Base-by-base conservation (phyloP, 768 basidiomycete species). In the Hysterangium stoloniferum region DNA sequence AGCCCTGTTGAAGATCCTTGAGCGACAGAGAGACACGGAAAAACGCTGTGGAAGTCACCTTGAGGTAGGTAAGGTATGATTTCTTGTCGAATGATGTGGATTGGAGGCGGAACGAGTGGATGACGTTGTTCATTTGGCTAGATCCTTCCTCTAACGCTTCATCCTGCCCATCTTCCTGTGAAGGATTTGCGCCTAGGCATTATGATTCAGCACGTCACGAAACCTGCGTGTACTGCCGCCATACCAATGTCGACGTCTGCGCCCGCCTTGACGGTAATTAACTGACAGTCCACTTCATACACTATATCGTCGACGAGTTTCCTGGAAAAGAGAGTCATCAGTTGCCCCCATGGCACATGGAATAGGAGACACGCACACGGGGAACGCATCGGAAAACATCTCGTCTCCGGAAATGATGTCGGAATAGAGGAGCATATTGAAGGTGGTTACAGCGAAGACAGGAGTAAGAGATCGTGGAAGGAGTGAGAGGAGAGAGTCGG, bases 381-480 rank as follows among this genome's bases (percentile, higher is more conserved):
- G 82, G 75, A 84, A 97, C 57, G 92, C 92, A 72, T 95, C 92
- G 24, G 91, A 92, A 77, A 88, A 80, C 77, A 97, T 86, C 74
- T 97, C 94, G 62, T 95, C 91, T 38, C 67, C 79, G 44, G 80
- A 66, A 52, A 96, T n/a, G 53, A 86, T 64, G 66, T 92, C 89
- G 24, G 54, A 34, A 71, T 80, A 92, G 60, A 92, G 68, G 67
- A 89, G 65, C 90, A 92, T 89, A 53, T 54, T 69, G 57, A 48
- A 35, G 35, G 46, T 60, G 50, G 51, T 27, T 41, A 40, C 27
- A 42, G 13, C 20, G 34, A 32, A 40, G 24, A 32, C 20, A 48
- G 7, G 31, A 34, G 33, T 15, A 45, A 7, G 15, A 53, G 41
- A 34, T 40, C 13, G 40, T 24, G 49, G 35, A 32, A 42, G 52